Evolutionary conservation across 257 asterid species (phyloP).

Genomic region (Ligustrum vulgare): DNA sequence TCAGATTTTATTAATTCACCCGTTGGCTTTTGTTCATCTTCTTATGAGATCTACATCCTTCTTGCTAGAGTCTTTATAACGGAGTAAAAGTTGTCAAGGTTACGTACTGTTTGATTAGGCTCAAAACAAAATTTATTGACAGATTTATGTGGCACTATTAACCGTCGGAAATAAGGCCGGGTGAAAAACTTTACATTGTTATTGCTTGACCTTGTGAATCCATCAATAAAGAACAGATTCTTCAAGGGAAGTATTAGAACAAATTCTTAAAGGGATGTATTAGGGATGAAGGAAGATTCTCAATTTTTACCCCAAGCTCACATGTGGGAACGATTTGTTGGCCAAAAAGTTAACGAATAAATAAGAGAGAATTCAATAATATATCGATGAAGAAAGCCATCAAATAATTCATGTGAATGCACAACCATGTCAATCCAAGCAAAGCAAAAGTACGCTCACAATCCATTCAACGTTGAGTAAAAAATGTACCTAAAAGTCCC

Average conservation of each 20-base stretch:
- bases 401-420: background rate
- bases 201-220: slow-evolving; percentile 97
- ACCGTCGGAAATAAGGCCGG: too few species aligned
- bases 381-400: background rate
- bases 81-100: too few species aligned
- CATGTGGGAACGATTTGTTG: slow-evolving; percentile 76
- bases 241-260: slow-evolving; percentile 84
- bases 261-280: too few species aligned
- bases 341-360: slow-evolving; percentile 10
- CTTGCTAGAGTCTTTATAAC: too few species aligned
- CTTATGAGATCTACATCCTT: too few species aligned
- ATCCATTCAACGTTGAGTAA: slow-evolving; percentile 23
- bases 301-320: slow-evolving; percentile 74
- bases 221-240: slow-evolving; percentile 95
- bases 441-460: background rate
- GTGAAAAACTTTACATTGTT: slow-evolving; percentile 72
- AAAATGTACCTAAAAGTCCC: slow-evolving; percentile 55
- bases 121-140: too few species aligned
- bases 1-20: too few species aligned
- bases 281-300: slow-evolving; percentile 84
- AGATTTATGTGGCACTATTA: too few species aligned
- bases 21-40: too few species aligned
- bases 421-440: too few species aligned
- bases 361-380: background rate
- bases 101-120: too few species aligned